phyloP scores from a whole-genome alignment of 345 rosid genomes.

The Heritiera littoralis region DNA sequence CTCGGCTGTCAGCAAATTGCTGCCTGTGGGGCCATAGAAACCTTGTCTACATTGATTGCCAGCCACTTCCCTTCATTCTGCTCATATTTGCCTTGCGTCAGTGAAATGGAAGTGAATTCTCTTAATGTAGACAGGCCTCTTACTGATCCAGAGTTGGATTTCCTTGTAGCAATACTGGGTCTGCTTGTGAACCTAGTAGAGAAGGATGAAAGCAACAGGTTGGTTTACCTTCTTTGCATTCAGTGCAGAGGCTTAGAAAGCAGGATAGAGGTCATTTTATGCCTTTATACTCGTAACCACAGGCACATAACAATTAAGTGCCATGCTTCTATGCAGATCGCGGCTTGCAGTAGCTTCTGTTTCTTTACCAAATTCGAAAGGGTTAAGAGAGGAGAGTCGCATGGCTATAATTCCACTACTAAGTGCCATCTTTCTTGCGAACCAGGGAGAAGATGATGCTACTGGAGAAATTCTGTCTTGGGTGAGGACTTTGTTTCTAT shows the following conservation, averaged over 20 bases:
- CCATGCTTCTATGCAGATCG: slow-evolving; percentile 50
- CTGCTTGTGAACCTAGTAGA: slow-evolving; percentile 91
- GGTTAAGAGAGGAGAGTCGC: slow-evolving; percentile 45
- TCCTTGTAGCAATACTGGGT: slow-evolving; percentile 94
- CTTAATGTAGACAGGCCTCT: slow-evolving; percentile 44
- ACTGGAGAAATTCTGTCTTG: slow-evolving; percentile 58
- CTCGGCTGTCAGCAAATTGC: slow-evolving; percentile 85
- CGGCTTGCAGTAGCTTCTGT: slow-evolving; percentile 76
- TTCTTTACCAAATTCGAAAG: slow-evolving; percentile 51
- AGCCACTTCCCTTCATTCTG: slow-evolving; percentile 74
- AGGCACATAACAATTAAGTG: neutral
- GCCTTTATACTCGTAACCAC: neutral
- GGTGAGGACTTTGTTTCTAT: slow-evolving; percentile 50
- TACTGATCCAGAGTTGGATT: slow-evolving; percentile 85
- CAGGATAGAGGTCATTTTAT: neutral
- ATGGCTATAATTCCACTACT: slow-evolving; percentile 68
- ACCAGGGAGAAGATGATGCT: slow-evolving; percentile 65
- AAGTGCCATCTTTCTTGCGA: slow-evolving; percentile 83
- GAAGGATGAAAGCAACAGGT: slow-evolving; percentile 92
- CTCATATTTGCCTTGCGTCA: slow-evolving; percentile 39
- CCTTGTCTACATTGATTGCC: slow-evolving; percentile 70
- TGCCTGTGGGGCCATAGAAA: slow-evolving; percentile 77
- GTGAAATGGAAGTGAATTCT: slow-evolving; percentile 38
- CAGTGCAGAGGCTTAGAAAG: slow-evolving; percentile 7
- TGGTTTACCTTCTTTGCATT: slow-evolving; percentile 22